Conservation (phyloP, 768 basidiomycete species). For the Mycena alexandri region DNA sequence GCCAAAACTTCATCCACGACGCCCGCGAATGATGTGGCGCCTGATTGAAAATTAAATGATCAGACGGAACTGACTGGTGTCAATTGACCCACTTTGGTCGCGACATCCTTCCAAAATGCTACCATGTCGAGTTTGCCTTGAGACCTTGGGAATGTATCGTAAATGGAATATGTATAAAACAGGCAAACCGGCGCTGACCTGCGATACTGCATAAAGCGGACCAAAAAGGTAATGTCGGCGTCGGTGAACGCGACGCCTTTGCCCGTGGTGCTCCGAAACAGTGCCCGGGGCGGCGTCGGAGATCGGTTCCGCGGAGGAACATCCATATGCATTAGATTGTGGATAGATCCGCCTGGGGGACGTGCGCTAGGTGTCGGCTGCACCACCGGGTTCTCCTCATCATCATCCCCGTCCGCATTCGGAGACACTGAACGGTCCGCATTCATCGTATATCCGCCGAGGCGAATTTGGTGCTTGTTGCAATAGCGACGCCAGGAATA, state of each 20-base stretch:
- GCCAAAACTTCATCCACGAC: constrained; percentile 96
- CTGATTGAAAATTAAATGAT: constrained; percentile 49
- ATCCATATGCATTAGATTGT: constrained; percentile 36
- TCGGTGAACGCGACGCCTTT: constrained; percentile 92
- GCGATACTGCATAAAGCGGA: constrained; percentile 82
- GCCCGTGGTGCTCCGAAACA: constrained; percentile 88
- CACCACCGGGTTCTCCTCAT: constrained; percentile 47
- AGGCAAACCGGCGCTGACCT: constrained; percentile 61
- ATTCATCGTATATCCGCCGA: constrained; percentile 88
- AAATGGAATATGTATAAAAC: constrained; percentile 22
- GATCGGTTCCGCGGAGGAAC: constrained; percentile 68
- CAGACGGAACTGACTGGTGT: constrained; percentile 11
- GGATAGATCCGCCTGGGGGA: constrained; percentile 44
- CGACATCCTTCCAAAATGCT: constrained; percentile 84
- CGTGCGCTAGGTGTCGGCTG: constrained; percentile 20
- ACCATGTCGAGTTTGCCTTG: constrained; percentile 80
- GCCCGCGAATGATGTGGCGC: constrained; percentile 92
- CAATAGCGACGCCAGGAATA: constrained; percentile 94
- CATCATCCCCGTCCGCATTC: constrained; percentile 54
- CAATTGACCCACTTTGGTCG: constrained; percentile 62
- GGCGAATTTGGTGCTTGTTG: constrained; percentile 93
- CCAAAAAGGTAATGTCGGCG: constrained; percentile 83
- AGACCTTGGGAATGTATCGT: constrained; percentile 52
- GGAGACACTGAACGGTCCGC: constrained; percentile 63
- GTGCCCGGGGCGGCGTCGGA: constrained; percentile 83